Percentiles rank a stretch among this genome's conserved stretches.
Conservation (phyloP, 2,329 filamentous ascomycete species). For the Aureobasidium sp. region DNA sequence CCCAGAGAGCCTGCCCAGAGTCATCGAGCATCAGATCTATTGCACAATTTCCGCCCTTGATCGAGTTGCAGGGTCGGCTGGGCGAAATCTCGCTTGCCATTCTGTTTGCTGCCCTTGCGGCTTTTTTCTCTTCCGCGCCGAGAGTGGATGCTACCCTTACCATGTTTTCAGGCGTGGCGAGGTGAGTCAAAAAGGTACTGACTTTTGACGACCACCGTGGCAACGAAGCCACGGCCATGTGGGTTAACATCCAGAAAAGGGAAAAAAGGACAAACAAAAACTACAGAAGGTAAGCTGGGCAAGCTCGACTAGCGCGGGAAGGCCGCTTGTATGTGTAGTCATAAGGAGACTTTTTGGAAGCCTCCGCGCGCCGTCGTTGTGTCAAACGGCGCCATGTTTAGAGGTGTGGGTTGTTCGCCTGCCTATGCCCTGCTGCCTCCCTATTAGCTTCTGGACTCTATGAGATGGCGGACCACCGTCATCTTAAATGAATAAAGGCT, state of each 20-base stretch:
- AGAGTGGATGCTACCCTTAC: background rate
- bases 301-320: constrained; percentile 1
- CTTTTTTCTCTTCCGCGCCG: background rate
- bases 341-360: constrained; percentile 3
- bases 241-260: background rate
- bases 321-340: background rate
- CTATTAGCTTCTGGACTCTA: constrained; percentile 4
- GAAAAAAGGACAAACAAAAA: constrained; percentile 11
- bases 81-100: constrained; percentile 3
- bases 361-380: constrained; percentile 5
- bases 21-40: background rate
- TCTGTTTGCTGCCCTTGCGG: background rate
- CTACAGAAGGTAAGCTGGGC: background rate
- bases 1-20: background rate
- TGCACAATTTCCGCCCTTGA: background rate
- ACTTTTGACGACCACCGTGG: constrained; percentile 5
- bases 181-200: background rate
- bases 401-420: constrained; percentile 10
- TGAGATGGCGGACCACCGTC: background rate
- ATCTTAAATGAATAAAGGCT: constrained; percentile 2
- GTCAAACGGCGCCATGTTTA: constrained; percentile 13
- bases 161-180: background rate
- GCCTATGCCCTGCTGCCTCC: constrained; percentile 6
- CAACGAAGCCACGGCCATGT: background rate
- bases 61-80: background rate